phyloP scores from a whole-genome alignment of 192 early-diverging fungal species.

The Obelidium mucronatum region DNA sequence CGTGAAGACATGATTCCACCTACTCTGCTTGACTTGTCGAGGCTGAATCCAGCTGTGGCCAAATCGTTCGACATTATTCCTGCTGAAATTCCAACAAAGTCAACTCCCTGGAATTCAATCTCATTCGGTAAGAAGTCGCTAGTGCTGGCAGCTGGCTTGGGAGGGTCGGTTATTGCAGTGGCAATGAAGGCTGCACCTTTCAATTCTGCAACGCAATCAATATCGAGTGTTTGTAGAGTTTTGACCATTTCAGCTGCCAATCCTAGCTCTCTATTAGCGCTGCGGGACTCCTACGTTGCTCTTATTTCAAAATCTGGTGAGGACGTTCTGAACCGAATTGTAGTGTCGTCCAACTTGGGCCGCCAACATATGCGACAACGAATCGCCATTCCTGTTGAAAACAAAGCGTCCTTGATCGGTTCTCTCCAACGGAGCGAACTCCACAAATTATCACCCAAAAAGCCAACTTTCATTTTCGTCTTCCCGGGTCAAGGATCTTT shows the following conservation, averaged over 20 bases:
- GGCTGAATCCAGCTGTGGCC: neutral
- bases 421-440: neutral
- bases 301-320: neutral
- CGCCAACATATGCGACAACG: neutral
- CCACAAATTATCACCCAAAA: neutral
- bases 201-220: neutral
- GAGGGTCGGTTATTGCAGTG: neutral
- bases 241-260: neutral
- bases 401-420: neutral
- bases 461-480: neutral
- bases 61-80: neutral
- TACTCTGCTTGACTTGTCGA: neutral
- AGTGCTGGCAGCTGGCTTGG: slow-evolving; percentile 13
- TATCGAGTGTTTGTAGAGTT: neutral
- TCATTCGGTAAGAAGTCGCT: neutral
- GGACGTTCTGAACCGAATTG: neutral
- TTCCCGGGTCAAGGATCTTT: slow-evolving; percentile 18
- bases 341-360: neutral
- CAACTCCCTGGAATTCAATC: neutral
- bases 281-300: neutral
- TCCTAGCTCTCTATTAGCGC: neutral
- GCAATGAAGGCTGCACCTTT: neutral
- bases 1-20: neutral
- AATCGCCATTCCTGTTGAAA: neutral
- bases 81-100: neutral